Evolutionary conservation across 352 stramenopile species (phyloP).

Genomic region (Saprolegnia parasitica): DNA sequence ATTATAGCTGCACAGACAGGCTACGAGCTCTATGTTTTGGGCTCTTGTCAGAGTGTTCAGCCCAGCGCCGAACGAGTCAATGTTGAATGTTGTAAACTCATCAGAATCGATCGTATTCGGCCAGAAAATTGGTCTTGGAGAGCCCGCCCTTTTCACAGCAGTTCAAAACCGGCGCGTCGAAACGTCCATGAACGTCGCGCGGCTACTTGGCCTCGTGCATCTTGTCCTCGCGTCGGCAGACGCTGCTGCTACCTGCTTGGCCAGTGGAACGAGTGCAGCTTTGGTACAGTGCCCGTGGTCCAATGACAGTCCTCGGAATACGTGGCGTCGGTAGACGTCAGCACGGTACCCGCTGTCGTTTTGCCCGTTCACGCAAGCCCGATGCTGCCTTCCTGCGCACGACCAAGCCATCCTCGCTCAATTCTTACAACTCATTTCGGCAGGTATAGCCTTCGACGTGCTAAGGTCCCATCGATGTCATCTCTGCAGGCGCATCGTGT

Average conservation of each 20-base stretch:
- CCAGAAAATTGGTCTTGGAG: too few relatives aligned
- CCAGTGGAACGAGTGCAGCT: background rate
- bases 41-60: too few relatives aligned
- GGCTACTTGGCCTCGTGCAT: too few relatives aligned
- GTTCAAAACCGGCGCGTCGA: too few relatives aligned
- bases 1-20: too few relatives aligned
- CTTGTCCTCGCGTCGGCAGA: background rate
- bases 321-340: conserved; percentile 3
- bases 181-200: too few relatives aligned
- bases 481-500: background rate
- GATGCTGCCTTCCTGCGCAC: conserved; percentile 22
- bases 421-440: background rate
- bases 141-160: too few relatives aligned
- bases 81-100: too few relatives aligned
- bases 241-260: background rate
- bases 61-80: too few relatives aligned
- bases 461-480: too few relatives aligned
- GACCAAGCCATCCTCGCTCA: conserved; percentile 14
- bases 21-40: too few relatives aligned
- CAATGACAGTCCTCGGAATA: background rate
- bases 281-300: background rate
- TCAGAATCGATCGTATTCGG: too few relatives aligned
- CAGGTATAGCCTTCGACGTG: background rate
- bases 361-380: background rate
- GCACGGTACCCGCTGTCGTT: conserved; percentile 15